A percentile compares a stretch with the other conserved stretches of the same genome.
Conservation (phyloP, 805 yeast species). For the Cyberlindnera bimundalis region DNA sequence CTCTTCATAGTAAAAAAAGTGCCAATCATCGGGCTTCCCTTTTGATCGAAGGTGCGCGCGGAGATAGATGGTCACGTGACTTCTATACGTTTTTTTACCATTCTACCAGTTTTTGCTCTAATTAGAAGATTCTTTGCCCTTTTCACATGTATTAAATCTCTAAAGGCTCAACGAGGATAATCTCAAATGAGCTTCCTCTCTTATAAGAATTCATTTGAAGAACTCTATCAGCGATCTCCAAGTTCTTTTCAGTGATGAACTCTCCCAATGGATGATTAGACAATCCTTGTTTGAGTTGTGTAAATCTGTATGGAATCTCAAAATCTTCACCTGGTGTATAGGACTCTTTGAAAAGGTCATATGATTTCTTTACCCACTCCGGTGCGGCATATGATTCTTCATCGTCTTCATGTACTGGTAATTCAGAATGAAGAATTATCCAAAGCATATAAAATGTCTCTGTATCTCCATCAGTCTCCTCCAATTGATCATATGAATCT, state of each 20-base stretch:
- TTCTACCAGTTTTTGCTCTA: too few relatives aligned
- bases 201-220: conserved; percentile 17
- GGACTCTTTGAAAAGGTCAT: neutral
- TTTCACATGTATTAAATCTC: neutral
- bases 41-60: too few relatives aligned
- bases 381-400: conserved; percentile 16
- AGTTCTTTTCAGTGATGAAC: conserved; percentile 10
- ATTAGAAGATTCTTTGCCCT: too few relatives aligned
- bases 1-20: too few relatives aligned
- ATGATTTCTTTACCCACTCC: conserved; percentile 15
- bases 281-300: conserved; percentile 9
- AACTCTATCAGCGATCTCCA: conserved; percentile 16
- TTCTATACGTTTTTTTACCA: too few relatives aligned
- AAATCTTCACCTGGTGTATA: conserved; percentile 1
- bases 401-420: conserved; percentile 5
- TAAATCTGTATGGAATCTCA: neutral
- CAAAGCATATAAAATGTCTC: conserved; percentile 27
- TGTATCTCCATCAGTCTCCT: conserved; percentile 36
- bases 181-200: conserved; percentile 17
- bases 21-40: too few relatives aligned
- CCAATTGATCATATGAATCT: conserved; percentile 41
- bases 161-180: conserved; percentile 22
- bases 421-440: conserved; percentile 14
- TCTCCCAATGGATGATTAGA: conserved; percentile 2
- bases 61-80: too few relatives aligned